Conservation (phyloP, 2,329 filamentous ascomycete species). For the Paraphoma chrysanthemicola region DNA sequence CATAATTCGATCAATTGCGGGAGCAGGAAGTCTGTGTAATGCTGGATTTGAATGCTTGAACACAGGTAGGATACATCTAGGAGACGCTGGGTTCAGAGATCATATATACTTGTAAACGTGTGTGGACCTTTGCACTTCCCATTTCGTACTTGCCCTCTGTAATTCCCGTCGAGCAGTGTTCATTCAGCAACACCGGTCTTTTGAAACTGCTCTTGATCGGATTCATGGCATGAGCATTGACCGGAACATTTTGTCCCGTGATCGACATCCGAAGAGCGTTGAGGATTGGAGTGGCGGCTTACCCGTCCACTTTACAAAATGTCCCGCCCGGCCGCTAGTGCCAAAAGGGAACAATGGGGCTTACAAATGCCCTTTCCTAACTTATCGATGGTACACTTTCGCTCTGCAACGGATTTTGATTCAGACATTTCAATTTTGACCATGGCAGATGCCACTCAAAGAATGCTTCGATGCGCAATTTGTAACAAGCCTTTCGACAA, state of each 20-base stretch:
- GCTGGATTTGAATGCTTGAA: background rate
- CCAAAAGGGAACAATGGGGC: background rate
- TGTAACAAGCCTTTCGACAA: slow-evolving; percentile 15
- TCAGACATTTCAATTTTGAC: background rate
- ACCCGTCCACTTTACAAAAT: slow-evolving; percentile 5
- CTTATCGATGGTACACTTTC: too few relatives aligned
- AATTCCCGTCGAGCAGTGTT: too few relatives aligned
- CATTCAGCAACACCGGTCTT: too few relatives aligned
- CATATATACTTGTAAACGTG: too few relatives aligned
- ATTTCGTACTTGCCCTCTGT: too few relatives aligned
- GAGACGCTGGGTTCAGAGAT: too few relatives aligned
- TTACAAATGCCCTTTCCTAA: background rate
- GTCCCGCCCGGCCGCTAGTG: slow-evolving; percentile 4
- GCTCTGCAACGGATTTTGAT: too few relatives aligned
- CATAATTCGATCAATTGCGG: background rate
- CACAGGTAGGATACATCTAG: too few relatives aligned
- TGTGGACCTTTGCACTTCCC: too few relatives aligned
- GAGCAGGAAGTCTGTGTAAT: background rate
- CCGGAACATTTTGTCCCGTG: too few relatives aligned
- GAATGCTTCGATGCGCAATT: background rate
- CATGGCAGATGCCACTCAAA: background rate
- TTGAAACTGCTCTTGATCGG: too few relatives aligned
- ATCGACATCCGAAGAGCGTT: background rate
- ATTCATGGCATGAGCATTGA: too few relatives aligned
- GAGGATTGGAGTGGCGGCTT: background rate